A percentile compares a stretch with the other conserved stretches of the same genome.
These are phyloP conservation scores for Beauveria australis DNA, from an alignment of 2,329 filamentous ascomycete species.

Conservation along the genomic window DNA sequence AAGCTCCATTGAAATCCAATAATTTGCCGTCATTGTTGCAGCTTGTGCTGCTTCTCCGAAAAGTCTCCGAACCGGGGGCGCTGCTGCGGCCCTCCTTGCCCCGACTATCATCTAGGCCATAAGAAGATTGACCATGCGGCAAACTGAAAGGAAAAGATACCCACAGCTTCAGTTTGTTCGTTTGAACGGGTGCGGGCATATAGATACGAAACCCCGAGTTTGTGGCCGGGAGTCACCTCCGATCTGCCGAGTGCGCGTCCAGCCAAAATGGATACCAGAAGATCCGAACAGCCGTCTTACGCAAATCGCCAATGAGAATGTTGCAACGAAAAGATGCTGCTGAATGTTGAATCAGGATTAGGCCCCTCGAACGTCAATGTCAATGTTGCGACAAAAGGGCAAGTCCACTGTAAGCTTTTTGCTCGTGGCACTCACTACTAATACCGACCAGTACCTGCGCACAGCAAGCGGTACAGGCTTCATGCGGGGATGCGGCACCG, in stretches of 20 bases:
- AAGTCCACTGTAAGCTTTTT: background rate
- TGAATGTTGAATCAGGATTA: too few species aligned
- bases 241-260: background rate
- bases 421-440: background rate
- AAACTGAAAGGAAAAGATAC: background rate
- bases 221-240: background rate
- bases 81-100: background rate
- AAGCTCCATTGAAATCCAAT: slow-evolving; percentile 1
- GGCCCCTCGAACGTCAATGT: too few species aligned
- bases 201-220: slow-evolving; percentile 1
- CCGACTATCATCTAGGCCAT: slow-evolving; percentile 1
- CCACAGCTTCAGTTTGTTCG: background rate
- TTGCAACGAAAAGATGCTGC: background rate
- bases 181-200: background rate
- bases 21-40: background rate
- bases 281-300: too few species aligned
- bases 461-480: background rate
- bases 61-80: slow-evolving; percentile 3
- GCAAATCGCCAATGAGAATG: too few species aligned
- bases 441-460: background rate
- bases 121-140: background rate
- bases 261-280: too few species aligned
- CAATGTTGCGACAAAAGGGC: background rate
- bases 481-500: background rate
- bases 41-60: background rate